Percentiles rank a stretch among this genome's conserved stretches.
These are phyloP conservation scores for Seiridium cupressi DNA, from an alignment of 2,329 filamentous ascomycete genomes.

Conservation along the genomic window DNA sequence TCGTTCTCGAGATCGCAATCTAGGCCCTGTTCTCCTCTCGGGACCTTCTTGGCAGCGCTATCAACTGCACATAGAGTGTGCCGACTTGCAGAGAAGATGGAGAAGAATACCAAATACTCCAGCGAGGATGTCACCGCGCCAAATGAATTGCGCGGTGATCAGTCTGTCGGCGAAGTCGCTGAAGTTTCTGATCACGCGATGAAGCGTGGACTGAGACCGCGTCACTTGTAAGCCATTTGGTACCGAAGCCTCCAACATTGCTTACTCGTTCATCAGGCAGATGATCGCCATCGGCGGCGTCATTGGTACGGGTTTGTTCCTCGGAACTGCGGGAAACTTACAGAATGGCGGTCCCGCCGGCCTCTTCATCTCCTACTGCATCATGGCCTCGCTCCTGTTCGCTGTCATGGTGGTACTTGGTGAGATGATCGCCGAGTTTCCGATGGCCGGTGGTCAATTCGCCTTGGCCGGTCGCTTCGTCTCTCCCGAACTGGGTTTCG, in stretches of 20 bases:
- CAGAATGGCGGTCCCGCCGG: constrained; percentile 15
- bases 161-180: background rate
- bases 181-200: background rate
- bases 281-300: constrained; percentile 17
- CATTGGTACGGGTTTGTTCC: constrained; percentile 17
- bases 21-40: no score
- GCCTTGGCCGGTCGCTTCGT: constrained; percentile 16
- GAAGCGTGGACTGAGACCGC: constrained; percentile 2
- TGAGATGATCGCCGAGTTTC: constrained; percentile 16
- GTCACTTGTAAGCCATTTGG: background rate
- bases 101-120: constrained; percentile 2
- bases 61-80: no score
- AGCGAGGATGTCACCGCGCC: background rate
- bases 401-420: constrained; percentile 9
- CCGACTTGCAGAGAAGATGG: background rate
- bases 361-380: constrained; percentile 6
- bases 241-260: background rate
- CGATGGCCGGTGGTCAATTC: constrained; percentile 16
- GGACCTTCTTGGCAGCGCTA: no score
- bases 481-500: constrained; percentile 14
- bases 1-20: no score
- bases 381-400: constrained; percentile 14
- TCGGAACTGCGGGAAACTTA: constrained; percentile 14
- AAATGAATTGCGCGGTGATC: background rate
- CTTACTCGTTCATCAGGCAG: background rate